A percentile compares a stretch with the other conserved stretches of the same genome.
Conservation (phyloP, 2,329 filamentous ascomycete genomes). For the Hypoxylon sp. region DNA sequence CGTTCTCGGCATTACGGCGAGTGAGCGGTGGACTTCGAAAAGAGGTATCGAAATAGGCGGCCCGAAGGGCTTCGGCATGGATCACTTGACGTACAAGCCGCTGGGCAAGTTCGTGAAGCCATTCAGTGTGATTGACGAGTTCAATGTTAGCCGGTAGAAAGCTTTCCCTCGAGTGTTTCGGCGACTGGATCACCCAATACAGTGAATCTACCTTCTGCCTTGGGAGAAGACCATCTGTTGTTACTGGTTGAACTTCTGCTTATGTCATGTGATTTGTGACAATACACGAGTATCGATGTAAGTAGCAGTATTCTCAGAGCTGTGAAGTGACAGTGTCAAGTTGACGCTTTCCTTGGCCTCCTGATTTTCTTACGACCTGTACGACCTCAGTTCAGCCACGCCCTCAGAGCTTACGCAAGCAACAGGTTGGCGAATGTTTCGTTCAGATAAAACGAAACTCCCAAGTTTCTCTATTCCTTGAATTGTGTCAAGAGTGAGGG, state of each 20-base stretch:
- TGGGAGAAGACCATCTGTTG: too few species aligned
- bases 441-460: too few species aligned
- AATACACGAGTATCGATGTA: too few species aligned
- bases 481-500: too few species aligned
- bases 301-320: background rate
- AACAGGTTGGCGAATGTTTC: too few species aligned
- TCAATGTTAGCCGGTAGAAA: constrained; percentile 30
- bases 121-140: constrained; percentile 62
- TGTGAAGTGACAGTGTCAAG: background rate
- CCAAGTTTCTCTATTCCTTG: too few species aligned
- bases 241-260: background rate
- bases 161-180: too few species aligned
- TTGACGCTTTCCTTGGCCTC: background rate
- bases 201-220: background rate
- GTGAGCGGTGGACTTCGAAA: constrained; percentile 55
- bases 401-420: too few species aligned
- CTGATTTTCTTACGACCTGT: too few species aligned
- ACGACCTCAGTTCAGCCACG: too few species aligned
- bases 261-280: background rate
- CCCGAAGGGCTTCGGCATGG: constrained; percentile 57
- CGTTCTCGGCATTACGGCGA: constrained; percentile 56
- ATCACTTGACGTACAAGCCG: constrained; percentile 57
- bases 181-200: too few species aligned
- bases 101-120: constrained; percentile 59
- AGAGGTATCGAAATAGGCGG: constrained; percentile 60